A percentile compares a stretch with the other conserved stretches of the same genome.
phyloP scores from a whole-genome alignment of 352 stramenopile genomes.

The Peronospora farinosa region DNA sequence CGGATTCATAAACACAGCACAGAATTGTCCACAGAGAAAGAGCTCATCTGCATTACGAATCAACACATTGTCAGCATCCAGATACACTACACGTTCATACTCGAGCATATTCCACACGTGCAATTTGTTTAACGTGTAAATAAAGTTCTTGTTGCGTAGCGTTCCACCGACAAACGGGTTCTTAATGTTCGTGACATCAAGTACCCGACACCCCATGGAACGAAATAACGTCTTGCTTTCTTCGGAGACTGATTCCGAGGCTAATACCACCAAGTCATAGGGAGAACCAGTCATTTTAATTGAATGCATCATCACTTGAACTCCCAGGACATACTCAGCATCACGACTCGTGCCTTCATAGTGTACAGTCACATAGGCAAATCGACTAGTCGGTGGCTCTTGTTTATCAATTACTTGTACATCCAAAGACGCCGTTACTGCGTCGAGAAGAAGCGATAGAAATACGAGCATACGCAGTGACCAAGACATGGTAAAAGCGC shows the following conservation, averaged over 20 bases:
- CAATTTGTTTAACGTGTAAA: conserved; percentile 88
- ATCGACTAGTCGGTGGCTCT: conserved; percentile 44
- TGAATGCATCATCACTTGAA: conserved; percentile 81
- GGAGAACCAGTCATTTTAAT: conserved; percentile 80
- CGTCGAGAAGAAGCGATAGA: conserved; percentile 25
- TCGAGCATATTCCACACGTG: conserved; percentile 88
- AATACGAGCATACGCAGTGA: conserved; percentile 17
- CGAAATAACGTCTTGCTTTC: conserved; percentile 70
- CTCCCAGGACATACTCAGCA: conserved; percentile 77
- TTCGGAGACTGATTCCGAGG: conserved; percentile 77
- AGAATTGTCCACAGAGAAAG: conserved; percentile 83
- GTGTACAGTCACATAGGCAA: conserved; percentile 82
- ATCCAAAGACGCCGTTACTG: conserved; percentile 6
- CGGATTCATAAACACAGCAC: conserved; percentile 88
- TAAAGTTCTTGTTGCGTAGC: conserved; percentile 83
- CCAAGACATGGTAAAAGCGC: conserved; percentile 9
- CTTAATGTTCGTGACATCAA: conserved; percentile 84
- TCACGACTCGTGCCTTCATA: conserved; percentile 81
- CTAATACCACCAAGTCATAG: conserved; percentile 82
- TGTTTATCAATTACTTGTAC: conserved; percentile 8
- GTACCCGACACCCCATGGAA: conserved; percentile 73
- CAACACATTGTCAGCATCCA: conserved; percentile 88
- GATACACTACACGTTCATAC: conserved; percentile 87
- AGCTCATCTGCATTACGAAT: conserved; percentile 86
- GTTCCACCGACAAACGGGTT: conserved; percentile 79